Evolutionary conservation across 306 rosid species (phyloP), one percentile per base, ranked within the genome.

Genomic region (Urtica urens): DNA sequence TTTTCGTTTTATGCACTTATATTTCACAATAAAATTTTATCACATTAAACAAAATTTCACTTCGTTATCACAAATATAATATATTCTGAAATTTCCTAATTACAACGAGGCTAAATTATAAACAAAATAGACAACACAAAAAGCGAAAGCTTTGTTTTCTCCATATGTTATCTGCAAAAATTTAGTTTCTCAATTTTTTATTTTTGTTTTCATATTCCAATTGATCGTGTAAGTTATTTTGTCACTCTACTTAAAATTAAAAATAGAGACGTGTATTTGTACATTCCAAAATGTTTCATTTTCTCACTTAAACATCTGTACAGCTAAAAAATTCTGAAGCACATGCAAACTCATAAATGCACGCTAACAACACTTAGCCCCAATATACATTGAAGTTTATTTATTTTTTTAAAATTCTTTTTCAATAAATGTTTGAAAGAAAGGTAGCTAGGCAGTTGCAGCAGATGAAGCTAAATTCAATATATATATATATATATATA

Each of bases 301-400:
- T 49, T 52, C 41, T 51, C 61, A 50, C 53, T 56, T 48, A 34
- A 33, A 63, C 55, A 69, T 64, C 66, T 49, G 57, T 43, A 38
- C 63, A 69, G 66, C 74, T 46, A 33, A 69, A 45, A 66, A 59
- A 66, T 68, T 63, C 51, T 55, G 35, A 31, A 57, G 51, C 94
- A 83, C 94, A 78, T 82, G 94, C 59, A 64, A 23, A 15, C 66
- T 78, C 78, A 76, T 79, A 65, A 85, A 74, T 71, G 74, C 37
- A 53, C 18, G 19, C 67, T 54, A 46, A 22, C 15, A 14, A 10
- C 15, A 49, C 63, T 43, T 22, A 60, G 26, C 55, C 54, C 57
- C 59, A 69, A 35, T 49, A 40, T 43, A 33, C 59, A 43, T 18
- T 6, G 11, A 43, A 43, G n/a, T 10, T 18, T 1, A 23, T 3